Evolutionary conservation across 176 grass and related monocot genomes (phyloP).

Genomic region (Typha latifolia): DNA sequence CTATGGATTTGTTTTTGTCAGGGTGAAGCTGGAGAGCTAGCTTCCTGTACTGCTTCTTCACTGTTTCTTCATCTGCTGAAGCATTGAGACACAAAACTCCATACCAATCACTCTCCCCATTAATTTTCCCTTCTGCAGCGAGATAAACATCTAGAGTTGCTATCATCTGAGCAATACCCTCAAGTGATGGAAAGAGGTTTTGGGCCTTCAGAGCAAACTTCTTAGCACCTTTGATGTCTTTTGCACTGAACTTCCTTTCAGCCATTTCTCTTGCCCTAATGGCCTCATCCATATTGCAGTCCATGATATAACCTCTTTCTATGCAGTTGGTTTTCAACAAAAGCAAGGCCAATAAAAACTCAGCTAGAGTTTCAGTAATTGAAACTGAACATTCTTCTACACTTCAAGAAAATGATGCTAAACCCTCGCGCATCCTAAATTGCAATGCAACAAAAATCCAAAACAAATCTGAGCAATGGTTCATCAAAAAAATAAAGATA

Average conservation of each 20-base stretch:
- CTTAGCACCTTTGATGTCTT: conserved; percentile 49
- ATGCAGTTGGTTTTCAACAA: conserved; percentile 12
- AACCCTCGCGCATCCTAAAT: no score
- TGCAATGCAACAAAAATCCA: no score
- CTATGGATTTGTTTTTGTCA: conserved; percentile 86
- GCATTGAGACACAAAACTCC: conserved; percentile 60
- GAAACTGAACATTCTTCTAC: no score
- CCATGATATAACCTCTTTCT: conserved; percentile 25
- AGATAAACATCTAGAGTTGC: conserved; percentile 77
- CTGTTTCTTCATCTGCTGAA: conserved; percentile 65
- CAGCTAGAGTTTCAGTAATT: no score
- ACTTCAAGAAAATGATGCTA: no score
- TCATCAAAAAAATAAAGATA: no score
- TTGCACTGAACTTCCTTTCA: conserved; percentile 60
- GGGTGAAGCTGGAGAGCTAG: conserved; percentile 78
- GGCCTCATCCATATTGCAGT: conserved; percentile 71
- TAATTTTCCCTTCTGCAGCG: conserved; percentile 59
- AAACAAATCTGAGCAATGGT: no score
- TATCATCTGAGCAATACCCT: conserved; percentile 82
- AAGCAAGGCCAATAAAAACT: no score
- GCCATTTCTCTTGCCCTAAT: conserved; percentile 57
- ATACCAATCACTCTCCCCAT: conserved; percentile 83
- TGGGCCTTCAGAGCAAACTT: conserved; percentile 83
- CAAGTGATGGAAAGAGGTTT: conserved; percentile 59
- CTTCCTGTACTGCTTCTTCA: conserved; percentile 89